Base-by-base conservation (phyloP, 2,329 filamentous ascomycete species). In the Fusarium nematophilum region DNA sequence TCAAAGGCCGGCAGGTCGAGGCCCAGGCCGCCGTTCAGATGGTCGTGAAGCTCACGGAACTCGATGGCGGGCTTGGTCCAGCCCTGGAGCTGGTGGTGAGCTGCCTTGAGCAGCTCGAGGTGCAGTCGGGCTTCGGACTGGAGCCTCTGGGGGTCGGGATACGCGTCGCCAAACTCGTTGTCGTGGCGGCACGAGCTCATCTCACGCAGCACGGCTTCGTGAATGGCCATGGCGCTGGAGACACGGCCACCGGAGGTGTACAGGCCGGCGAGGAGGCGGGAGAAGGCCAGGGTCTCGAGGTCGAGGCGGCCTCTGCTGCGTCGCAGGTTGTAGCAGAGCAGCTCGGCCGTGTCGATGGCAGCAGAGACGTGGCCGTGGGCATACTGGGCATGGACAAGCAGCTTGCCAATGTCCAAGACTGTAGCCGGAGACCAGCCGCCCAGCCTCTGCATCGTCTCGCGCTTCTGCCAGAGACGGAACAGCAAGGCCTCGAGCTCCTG, bases 401-500 rank as follows among this genome's bases (percentile, higher is more conserved):
- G 45, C 55, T 59, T 69, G 3, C 67, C 67, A 13, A 69, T 62
- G 5, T 63, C 56, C 39, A 69, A 44, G 7, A 69, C 60, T 1
- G 64, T 60, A 3, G 53, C 31, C 13, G 67, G 38, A 2, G 67
- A 66, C 66, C 66, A 69, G 11, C 67, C 59, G 17, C 57, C 53
- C 13, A 47, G 38, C 23, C 37, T 59, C 26, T 67, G 59, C 17
- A 69, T 38, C 9, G 45, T 52, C 38, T 70, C 68, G 4, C 67
- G 62, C 5, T 55, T 43, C 6, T 38, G 18, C 69, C 68, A 71
- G 18, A 71, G 59, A 10, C 57, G 62, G 6, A 46, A 39, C 6
- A 71, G 64, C 0, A 71, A 50, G 3, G 4, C 64, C 60, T 82
- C 79, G 9, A 82, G 75, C 43, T 81, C 79, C 15, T 70, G 67